phyloP scores from a whole-genome alignment of 768 basidiomycete genomes.

The Gloeopeniophorella convolvens region DNA sequence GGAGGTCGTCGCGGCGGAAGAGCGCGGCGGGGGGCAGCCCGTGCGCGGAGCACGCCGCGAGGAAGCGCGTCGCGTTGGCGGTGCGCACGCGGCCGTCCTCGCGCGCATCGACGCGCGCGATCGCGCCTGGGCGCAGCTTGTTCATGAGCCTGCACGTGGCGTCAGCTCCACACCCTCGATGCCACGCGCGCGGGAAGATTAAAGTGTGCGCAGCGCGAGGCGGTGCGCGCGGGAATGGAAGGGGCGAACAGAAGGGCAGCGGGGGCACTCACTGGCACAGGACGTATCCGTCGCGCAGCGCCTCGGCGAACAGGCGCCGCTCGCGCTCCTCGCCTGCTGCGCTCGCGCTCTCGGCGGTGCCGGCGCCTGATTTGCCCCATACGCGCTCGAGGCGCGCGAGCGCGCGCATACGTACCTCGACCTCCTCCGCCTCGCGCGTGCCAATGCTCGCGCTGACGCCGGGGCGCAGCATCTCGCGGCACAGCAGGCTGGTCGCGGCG shows the following conservation, averaged over 20 bases:
- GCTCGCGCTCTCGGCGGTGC: slow-evolving; percentile 37
- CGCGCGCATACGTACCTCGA: slow-evolving; percentile 56
- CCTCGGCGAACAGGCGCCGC: slow-evolving; percentile 63
- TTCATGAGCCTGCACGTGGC: slow-evolving; percentile 58
- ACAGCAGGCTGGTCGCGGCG: slow-evolving; percentile 53
- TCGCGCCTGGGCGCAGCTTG: slow-evolving; percentile 57
- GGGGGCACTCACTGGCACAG: slow-evolving; percentile 74
- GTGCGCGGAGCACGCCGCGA: slow-evolving; percentile 65
- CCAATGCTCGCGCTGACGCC: slow-evolving; percentile 49
- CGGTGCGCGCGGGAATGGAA: no score
- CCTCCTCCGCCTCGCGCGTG: slow-evolving; percentile 63
- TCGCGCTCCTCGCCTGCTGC: slow-evolving; percentile 69
- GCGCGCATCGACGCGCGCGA: slow-evolving; percentile 56
- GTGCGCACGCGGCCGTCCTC: slow-evolving; percentile 62
- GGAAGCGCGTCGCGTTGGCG: slow-evolving; percentile 71
- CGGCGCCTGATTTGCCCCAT: slow-evolving; percentile 61
- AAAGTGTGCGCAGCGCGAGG: no score
- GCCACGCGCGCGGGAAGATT: no score
- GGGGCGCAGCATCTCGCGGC: slow-evolving; percentile 58
- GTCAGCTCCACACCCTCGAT: no score
- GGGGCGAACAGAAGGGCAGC: slow-evolving; percentile 9
- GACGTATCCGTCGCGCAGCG: slow-evolving; percentile 77
- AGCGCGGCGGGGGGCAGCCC: slow-evolving; percentile 57
- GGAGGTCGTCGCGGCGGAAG: slow-evolving; percentile 63
- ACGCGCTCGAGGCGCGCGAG: slow-evolving; percentile 65